phyloP scores from a whole-genome alignment of 768 basidiomycete genomes.

The Mycena capillaripes region DNA sequence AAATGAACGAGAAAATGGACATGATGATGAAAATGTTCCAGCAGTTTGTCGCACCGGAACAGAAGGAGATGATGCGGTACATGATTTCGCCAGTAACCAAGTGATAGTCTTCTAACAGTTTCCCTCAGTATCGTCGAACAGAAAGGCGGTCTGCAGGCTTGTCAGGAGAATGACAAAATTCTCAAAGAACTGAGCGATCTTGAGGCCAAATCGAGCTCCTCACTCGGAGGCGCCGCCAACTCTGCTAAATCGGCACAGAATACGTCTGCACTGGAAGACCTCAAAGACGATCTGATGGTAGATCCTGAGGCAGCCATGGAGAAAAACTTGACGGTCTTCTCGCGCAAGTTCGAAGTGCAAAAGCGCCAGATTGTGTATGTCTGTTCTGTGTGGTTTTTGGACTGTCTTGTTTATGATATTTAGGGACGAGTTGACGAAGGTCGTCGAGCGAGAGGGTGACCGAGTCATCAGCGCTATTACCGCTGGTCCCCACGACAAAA shows the following conservation, averaged over 20 bases:
- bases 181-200: constrained; percentile 40
- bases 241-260: not conserved
- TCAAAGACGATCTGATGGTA: constrained; percentile 43
- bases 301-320: constrained; percentile 43
- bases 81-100: not conserved
- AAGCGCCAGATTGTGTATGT: constrained; percentile 44
- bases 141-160: constrained; percentile 44
- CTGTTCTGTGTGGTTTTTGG: not conserved
- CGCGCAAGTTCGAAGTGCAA: constrained; percentile 51
- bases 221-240: not conserved
- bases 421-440: constrained; percentile 43
- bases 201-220: constrained; percentile 14
- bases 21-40: constrained; percentile 44
- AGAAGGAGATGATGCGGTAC: constrained; percentile 42
- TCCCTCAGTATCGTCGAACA: constrained; percentile 35
- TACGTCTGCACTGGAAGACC: constrained; percentile 29
- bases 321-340: constrained; percentile 48
- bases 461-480: constrained; percentile 45
- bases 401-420: not conserved
- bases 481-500: constrained; percentile 51
- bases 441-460: constrained; percentile 47
- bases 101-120: not conserved
- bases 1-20: constrained; percentile 39
- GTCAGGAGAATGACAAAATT: constrained; percentile 42
- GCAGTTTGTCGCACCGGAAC: constrained; percentile 39